phyloP scores from a whole-genome alignment of 495 filamentous ascomycete species.

The Glarea lozoyensis region DNA sequence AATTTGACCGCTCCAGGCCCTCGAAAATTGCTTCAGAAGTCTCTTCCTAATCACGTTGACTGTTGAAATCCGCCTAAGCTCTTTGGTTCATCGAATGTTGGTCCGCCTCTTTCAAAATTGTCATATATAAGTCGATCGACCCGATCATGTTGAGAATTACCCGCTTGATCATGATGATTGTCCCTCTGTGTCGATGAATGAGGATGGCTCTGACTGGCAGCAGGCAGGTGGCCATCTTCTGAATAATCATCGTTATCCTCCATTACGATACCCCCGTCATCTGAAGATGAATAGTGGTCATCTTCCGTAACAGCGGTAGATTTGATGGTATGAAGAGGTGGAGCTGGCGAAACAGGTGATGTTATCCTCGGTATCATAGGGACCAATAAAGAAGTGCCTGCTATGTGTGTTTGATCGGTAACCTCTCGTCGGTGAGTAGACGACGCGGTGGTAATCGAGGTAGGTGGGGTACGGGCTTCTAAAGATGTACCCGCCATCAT shows the following conservation, averaged over 20 bases:
- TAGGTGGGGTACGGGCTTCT: background rate
- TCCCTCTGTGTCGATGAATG: too few species aligned
- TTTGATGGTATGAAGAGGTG: background rate
- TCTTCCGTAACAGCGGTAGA: background rate
- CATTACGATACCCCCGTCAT: slow-evolving; percentile 1
- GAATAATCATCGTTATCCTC: slow-evolving; percentile 1
- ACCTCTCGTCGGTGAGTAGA: background rate
- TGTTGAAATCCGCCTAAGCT: slow-evolving; percentile 14
- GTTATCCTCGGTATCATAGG: too few species aligned
- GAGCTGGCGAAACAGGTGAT: background rate
- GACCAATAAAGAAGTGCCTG: too few species aligned
- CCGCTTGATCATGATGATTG: too few species aligned
- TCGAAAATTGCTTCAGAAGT: background rate
- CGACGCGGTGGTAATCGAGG: background rate
- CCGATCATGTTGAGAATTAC: too few species aligned
- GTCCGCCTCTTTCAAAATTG: background rate
- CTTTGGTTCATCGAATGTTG: slow-evolving; percentile 1
- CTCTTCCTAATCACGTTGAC: slow-evolving; percentile 16
- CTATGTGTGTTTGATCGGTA: background rate
- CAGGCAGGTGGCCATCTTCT: too few species aligned
- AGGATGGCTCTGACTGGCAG: too few species aligned
- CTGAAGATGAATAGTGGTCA: background rate
- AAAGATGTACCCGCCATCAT: background rate
- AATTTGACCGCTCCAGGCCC: too few species aligned
- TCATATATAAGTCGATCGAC: too few species aligned